Conservation (phyloP, 2,329 filamentous ascomycete genomes). For the Amylocarpus encephaloides region DNA sequence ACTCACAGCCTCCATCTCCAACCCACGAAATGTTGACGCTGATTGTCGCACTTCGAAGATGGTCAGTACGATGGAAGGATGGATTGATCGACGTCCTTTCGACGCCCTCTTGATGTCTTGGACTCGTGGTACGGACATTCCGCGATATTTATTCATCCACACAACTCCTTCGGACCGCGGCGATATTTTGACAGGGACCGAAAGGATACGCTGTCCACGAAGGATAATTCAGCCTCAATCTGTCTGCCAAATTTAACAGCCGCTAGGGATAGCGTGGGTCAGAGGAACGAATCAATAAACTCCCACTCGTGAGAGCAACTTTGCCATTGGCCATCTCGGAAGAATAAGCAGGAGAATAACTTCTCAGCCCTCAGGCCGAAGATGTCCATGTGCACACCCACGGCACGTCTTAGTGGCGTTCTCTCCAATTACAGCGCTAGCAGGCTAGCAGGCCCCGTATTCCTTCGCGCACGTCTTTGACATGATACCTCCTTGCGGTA, state of each 20-base stretch:
- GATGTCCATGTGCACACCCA: background rate
- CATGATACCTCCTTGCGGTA: background rate
- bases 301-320: background rate
- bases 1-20: background rate
- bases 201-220: background rate
- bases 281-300: background rate
- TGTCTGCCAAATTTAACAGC: background rate
- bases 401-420: background rate
- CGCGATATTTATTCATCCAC: background rate
- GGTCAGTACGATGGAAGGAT: background rate
- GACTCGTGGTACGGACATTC: background rate
- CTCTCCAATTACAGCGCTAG: background rate
- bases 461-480: background rate
- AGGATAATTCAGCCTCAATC: background rate
- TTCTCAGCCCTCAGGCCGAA: constrained; percentile 1
- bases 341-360: background rate
- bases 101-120: background rate
- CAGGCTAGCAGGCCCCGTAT: background rate
- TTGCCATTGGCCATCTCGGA: background rate
- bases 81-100: background rate
- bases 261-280: background rate
- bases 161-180: background rate
- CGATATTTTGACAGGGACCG: background rate
- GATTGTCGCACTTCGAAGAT: background rate
- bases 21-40: background rate